phyloP scores from a whole-genome alignment of 2,329 filamentous ascomycete species.

The Chaetomiaceae sp. region DNA sequence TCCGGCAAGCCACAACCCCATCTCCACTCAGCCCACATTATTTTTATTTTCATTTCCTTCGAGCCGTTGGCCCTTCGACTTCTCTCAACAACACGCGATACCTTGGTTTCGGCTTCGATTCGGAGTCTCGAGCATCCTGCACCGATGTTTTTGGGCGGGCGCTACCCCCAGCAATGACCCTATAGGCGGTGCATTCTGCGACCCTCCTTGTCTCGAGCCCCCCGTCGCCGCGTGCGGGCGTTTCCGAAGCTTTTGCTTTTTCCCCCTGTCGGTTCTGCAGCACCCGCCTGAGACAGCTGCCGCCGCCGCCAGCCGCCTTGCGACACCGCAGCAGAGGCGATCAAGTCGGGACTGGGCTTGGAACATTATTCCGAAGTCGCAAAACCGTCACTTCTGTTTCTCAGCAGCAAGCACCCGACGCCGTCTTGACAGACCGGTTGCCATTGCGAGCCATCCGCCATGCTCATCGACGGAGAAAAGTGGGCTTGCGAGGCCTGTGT shows the following conservation, averaged over 20 bases:
- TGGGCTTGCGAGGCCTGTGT: constrained; percentile 98
- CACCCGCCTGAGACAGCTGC: constrained; percentile 15
- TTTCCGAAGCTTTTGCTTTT: constrained; percentile 4
- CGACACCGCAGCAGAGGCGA: constrained; percentile 6
- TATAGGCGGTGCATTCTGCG: constrained; percentile 26
- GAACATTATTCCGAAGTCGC: constrained; percentile 7
- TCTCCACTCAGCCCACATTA: constrained; percentile 34
- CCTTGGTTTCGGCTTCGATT: constrained; percentile 17
- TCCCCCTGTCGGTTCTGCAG: constrained; percentile 19
- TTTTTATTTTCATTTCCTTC: constrained; percentile 23
- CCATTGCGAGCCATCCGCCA: constrained; percentile 34
- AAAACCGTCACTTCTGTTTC: neutral
- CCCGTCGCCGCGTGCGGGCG: constrained; percentile 7
- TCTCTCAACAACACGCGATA: constrained; percentile 5
- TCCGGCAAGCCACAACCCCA: constrained; percentile 10
- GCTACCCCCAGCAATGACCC: constrained; percentile 29
- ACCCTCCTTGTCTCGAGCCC: constrained; percentile 23
- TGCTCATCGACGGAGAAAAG: constrained; percentile 94
- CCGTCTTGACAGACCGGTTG: neutral
- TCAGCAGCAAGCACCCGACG: neutral
- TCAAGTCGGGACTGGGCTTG: neutral
- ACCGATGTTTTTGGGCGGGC: constrained; percentile 23
- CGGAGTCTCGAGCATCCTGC: constrained; percentile 28
- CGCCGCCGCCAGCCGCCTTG: too few relatives aligned
- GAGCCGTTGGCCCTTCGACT: neutral